Conservation (phyloP, 805 yeast genomes). For the Starmerella cellae region DNA sequence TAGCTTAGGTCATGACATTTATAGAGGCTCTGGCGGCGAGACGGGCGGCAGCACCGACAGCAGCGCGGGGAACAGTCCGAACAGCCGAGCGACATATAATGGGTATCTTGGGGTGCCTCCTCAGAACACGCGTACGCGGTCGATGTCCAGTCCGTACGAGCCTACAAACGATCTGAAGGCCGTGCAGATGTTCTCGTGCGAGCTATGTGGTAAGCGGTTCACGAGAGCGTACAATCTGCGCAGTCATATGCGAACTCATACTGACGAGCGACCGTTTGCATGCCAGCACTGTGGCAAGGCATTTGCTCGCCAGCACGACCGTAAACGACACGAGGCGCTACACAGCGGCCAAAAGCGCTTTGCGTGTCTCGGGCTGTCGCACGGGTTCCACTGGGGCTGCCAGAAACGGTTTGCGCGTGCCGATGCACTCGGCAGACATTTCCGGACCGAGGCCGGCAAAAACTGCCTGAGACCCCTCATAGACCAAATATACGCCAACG, state of each 20-base stretch:
- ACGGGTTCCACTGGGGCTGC: conserved; percentile 47
- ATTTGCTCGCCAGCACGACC: conserved; percentile 67
- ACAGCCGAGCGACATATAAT: background rate
- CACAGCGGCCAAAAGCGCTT: conserved; percentile 62
- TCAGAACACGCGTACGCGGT: conserved; percentile 10
- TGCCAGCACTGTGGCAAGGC: conserved; percentile 53
- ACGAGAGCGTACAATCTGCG: conserved; percentile 88
- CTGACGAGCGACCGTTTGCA: conserved; percentile 55
- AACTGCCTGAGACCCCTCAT: conserved; percentile 52
- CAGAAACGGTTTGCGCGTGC: conserved; percentile 61
- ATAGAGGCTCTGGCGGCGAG: background rate
- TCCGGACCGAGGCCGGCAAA: conserved; percentile 63
- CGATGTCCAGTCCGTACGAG: conserved; percentile 36
- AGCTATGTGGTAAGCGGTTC: conserved; percentile 70
- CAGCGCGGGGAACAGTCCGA: background rate
- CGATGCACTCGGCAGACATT: conserved; percentile 66
- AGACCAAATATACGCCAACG: conserved; percentile 32
- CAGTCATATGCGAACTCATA: conserved; percentile 81
- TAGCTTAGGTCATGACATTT: background rate
- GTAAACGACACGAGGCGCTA: conserved; percentile 61
- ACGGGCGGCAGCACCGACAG: conserved; percentile 1
- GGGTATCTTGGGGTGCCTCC: conserved; percentile 11
- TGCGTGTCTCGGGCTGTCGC: conserved; percentile 47
- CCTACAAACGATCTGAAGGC: conserved; percentile 48
- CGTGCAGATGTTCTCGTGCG: conserved; percentile 64